Evolutionary conservation across 176 grass and related monocot species (phyloP).

Genomic region (Metroxylon sagu): DNA sequence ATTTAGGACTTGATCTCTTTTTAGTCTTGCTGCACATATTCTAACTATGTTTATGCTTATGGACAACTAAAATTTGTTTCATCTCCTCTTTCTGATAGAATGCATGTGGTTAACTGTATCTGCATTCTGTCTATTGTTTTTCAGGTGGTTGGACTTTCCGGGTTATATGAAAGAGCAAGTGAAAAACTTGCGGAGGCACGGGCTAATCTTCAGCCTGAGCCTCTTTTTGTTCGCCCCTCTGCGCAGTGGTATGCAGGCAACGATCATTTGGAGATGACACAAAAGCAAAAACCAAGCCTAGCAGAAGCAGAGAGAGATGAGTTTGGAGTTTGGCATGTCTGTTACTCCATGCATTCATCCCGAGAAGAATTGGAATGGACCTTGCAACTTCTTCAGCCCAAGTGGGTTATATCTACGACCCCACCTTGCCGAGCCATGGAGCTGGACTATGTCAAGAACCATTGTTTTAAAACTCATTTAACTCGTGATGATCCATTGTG

Average conservation of each 20-base stretch:
- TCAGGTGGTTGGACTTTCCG: slow-evolving; percentile 54
- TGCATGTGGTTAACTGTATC: too few relatives aligned
- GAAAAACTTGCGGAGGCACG: slow-evolving; percentile 39
- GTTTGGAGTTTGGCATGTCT: slow-evolving; percentile 73
- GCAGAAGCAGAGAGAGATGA: slow-evolving; percentile 63
- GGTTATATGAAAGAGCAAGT: slow-evolving; percentile 50
- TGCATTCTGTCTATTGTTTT: not conserved
- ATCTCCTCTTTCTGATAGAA: not conserved
- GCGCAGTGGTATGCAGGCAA: slow-evolving; percentile 72
- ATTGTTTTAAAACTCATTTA: slow-evolving; percentile 64
- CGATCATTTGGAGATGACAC: slow-evolving; percentile 1
- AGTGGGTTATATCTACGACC: slow-evolving; percentile 87
- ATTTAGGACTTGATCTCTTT: too few relatives aligned
- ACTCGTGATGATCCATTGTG: slow-evolving; percentile 55
- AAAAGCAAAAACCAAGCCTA: slow-evolving; percentile 32
- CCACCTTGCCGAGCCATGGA: slow-evolving; percentile 71
- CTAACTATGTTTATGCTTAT: too few relatives aligned
- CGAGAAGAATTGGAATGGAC: slow-evolving; percentile 63
- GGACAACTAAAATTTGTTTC: not conserved
- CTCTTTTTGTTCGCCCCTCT: slow-evolving; percentile 77
- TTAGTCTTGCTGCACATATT: too few relatives aligned
- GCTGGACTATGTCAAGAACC: slow-evolving; percentile 72
- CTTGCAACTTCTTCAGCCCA: slow-evolving; percentile 71
- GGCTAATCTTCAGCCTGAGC: slow-evolving; percentile 42
- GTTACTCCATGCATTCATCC: slow-evolving; percentile 89